Base-by-base conservation (phyloP, 2,329 filamentous ascomycete genomes). In the Xylariaceae sp. region DNA sequence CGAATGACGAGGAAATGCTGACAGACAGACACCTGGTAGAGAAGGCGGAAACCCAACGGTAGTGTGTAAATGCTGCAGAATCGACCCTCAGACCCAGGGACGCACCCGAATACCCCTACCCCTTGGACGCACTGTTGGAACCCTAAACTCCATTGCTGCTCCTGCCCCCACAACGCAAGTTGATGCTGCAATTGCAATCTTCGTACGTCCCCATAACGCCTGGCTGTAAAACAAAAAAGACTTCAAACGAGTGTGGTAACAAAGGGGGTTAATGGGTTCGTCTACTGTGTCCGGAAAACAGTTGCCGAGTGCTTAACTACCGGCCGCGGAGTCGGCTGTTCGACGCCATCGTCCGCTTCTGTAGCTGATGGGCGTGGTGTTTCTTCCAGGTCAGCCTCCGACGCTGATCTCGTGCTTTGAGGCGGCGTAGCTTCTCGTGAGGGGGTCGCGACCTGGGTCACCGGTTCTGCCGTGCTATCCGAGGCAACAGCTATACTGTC, bases 401-500 rank as follows among this genome's bases (percentile, higher is more conserved):
- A 19, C 32, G 45, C 44, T 25, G 48, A 44, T 33, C 38, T 37
- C 16, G 43, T 35, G 12, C 43, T 37, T 11, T 50, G 28, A 26
- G 51, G 43, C 44, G 52, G 32, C 50, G 46, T 40, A 49, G 53
- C 36, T 37, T 70, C 66, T 26, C 61, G 61, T 2, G 59, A 64
- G 2, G 71, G 68, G 12, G 68, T 73, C 7, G 65, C 69, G 10
- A 69, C 64, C 48, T 72, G 66, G 3, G 70, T 71, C n/a, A 63
- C 56, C n/a, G 66, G 64, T 43, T 72, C 71, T 1, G 64, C 56
- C 11, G 65, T 65, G 44, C 61, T 67, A 29, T 74, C 72, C 3
- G 70, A 69, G 9, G 61, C 58, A 10, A 71, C 33, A 1, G 66
- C 66, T 35, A 85, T 75, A 51, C 89, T 94, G 31, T 93, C 90